Base-by-base conservation (phyloP, 2,329 filamentous ascomycete species). In the Diplodia seriata region DNA sequence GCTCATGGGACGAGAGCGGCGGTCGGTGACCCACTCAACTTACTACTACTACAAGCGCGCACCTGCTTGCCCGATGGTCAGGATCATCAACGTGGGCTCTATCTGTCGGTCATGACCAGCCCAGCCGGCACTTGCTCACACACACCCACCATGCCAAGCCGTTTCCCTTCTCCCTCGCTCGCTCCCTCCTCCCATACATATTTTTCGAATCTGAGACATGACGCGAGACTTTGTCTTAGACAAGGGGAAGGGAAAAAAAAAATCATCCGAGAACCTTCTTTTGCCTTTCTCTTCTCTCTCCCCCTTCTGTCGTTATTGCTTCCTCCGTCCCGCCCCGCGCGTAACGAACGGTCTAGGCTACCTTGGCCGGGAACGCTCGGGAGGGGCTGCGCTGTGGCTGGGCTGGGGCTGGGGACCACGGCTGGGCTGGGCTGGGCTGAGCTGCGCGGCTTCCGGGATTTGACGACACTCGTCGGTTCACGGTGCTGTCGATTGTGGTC, bases 201-300 rank as follows among this genome's bases (percentile, higher is more conserved):
- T 26, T 26, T n/a, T 9, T 12, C 11, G 18, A 20, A 38, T 56
- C 54, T 56, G 33, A 63, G 31, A 63, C 59, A 51, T 7, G 23
- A 26, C 18, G 47, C 47, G 29, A 50, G 50, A 36, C 59, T 12
- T 33, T 51, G 26, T 63, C 47, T 51, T 29, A 63, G 59, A 26
- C 15, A 51, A 63, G 11, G 18, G n/a, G n/a, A n/a, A n/a, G n/a
- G n/a, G n/a, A n/a, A n/a, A 43, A 43, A 47, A 18, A 47, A 47
- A 47, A 47, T 47, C 43, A 20, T n/a, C 59, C 43, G 59, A 63
- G 59, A 59, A 43, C 33, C 54, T 56, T 20, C 36, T 20, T 20
- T 29, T 43, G 20, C n/a, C n/a, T 18, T 12, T n/a, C 20, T 18
- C 5, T 18, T 7, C 4, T 18, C 5, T 26, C 14, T 43, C 15